Conservation (phyloP, 1,139 yeast species). For the Saccharomycopsis hybrid region DNA sequence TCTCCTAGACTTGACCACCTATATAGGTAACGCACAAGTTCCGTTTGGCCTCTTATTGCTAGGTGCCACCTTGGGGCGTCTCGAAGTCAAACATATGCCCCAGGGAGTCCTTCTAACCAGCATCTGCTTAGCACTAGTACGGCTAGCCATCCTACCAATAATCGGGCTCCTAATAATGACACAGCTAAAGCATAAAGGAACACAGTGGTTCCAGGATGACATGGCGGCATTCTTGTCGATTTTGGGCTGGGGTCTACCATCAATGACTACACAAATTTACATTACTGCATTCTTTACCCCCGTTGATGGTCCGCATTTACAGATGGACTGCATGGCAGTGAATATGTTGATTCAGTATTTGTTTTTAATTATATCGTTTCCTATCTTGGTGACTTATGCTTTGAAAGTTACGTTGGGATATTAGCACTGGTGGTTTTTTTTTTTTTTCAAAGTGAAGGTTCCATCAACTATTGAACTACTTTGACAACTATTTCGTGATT, state of each 20-base stretch:
- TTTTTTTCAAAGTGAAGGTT: not conserved
- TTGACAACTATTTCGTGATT: too few relatives aligned
- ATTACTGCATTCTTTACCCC: conserved; percentile 68
- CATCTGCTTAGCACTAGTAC: conserved; percentile 36
- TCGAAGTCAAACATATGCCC: conserved; percentile 53
- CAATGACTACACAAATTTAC: conserved; percentile 67
- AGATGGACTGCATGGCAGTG: conserved; percentile 69
- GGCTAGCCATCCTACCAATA: conserved; percentile 51
- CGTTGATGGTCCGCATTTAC: conserved; percentile 33
- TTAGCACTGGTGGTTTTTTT: not conserved
- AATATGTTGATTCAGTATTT: conserved; percentile 58
- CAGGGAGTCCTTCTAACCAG: conserved; percentile 66
- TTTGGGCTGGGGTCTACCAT: conserved; percentile 61
- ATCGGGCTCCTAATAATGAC: conserved; percentile 45
- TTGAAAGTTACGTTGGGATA: conserved; percentile 15
- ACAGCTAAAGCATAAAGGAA: conserved; percentile 31
- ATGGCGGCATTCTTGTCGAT: conserved; percentile 52
- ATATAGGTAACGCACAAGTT: conserved; percentile 81
- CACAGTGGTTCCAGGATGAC: conserved; percentile 39
- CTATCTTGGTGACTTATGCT: conserved; percentile 55
- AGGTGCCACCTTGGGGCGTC: conserved; percentile 82
- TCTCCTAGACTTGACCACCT: conserved; percentile 68
- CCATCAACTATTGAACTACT: too few relatives aligned
- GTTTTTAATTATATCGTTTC: conserved; percentile 50
- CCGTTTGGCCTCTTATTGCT: conserved; percentile 76